Evolutionary conservation across 768 basidiomycete species (phyloP).

Genomic region (Plicaturopsis crispa): DNA sequence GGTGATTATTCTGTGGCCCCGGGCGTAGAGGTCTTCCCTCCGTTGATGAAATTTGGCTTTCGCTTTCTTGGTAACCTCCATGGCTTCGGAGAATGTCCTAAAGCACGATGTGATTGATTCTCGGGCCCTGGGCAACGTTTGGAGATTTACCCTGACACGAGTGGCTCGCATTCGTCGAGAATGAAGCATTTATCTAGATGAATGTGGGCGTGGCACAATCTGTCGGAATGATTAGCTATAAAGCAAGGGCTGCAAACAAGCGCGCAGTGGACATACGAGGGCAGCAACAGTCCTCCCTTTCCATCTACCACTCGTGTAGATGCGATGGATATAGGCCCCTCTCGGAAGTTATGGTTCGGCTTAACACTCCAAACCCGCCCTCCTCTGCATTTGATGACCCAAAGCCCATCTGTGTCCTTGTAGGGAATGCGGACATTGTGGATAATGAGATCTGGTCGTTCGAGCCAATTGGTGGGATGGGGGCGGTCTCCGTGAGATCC

Average conservation of each 20-base stretch:
- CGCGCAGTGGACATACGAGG: constrained; percentile 17
- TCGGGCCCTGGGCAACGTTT: background rate
- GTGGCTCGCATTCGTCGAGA: constrained; percentile 42
- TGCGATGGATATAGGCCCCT: too few species aligned
- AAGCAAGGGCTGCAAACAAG: background rate
- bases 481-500: too few species aligned
- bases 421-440: too few species aligned
- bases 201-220: constrained; percentile 55
- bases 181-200: constrained; percentile 68
- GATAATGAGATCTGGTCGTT: too few species aligned
- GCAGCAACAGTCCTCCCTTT: constrained; percentile 22
- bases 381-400: too few species aligned
- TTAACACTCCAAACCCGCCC: too few species aligned
- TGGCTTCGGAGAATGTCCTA: constrained; percentile 39
- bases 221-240: constrained; percentile 13
- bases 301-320: too few species aligned
- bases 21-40: constrained; percentile 36
- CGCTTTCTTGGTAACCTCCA: constrained; percentile 40
- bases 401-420: too few species aligned
- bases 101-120: constrained; percentile 3
- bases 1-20: constrained; percentile 45
- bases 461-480: too few species aligned
- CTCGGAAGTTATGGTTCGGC: too few species aligned
- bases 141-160: constrained; percentile 40
- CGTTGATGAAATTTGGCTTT: constrained; percentile 41